Percentiles rank a stretch among this genome's conserved stretches.
These are phyloP conservation scores for Hippophae rhamnoides DNA, from an alignment of 306 rosid genomes.

Conservation along the genomic window DNA sequence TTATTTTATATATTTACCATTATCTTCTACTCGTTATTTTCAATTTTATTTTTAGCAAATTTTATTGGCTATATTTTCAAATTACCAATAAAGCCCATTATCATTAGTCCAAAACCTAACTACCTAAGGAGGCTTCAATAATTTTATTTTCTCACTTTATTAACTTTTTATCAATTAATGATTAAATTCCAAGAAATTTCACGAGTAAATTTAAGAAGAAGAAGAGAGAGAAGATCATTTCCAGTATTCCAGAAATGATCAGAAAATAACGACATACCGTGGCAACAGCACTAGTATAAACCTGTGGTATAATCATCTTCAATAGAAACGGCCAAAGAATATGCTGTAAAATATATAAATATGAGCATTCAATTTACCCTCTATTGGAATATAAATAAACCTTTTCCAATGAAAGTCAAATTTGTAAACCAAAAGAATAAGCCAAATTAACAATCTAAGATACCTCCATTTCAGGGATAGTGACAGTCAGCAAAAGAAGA, in stretches of 20 bases:
- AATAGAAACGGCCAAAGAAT: constrained; percentile 94
- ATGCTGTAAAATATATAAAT: constrained; percentile 44
- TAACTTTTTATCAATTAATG: too few relatives aligned
- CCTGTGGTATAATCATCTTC: constrained; percentile 75
- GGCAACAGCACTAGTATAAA: constrained; percentile 81
- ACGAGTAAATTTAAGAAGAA: too few relatives aligned
- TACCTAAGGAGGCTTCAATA: too few relatives aligned
- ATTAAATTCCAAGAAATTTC: too few relatives aligned
- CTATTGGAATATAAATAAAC: constrained; percentile 4
- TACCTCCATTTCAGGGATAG: constrained; percentile 99
- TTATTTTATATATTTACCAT: too few relatives aligned
- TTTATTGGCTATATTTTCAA: too few relatives aligned
- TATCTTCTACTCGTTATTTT: too few relatives aligned
- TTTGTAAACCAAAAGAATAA: too few relatives aligned
- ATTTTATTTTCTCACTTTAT: too few relatives aligned
- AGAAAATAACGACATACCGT: constrained; percentile 37
- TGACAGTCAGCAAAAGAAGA: constrained; percentile 82
- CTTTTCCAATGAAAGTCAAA: neutral
- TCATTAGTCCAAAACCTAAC: too few relatives aligned
- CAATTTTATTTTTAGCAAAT: too few relatives aligned
- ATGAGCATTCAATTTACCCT: neutral
- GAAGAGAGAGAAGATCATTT: neutral
- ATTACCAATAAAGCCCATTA: too few relatives aligned
- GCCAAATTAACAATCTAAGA: constrained; percentile 9
- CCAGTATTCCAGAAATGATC: neutral